These are phyloP conservation scores for Clonostachys rhizophaga DNA, from an alignment of 2,329 filamentous ascomycete genomes.

Conservation along the genomic window DNA sequence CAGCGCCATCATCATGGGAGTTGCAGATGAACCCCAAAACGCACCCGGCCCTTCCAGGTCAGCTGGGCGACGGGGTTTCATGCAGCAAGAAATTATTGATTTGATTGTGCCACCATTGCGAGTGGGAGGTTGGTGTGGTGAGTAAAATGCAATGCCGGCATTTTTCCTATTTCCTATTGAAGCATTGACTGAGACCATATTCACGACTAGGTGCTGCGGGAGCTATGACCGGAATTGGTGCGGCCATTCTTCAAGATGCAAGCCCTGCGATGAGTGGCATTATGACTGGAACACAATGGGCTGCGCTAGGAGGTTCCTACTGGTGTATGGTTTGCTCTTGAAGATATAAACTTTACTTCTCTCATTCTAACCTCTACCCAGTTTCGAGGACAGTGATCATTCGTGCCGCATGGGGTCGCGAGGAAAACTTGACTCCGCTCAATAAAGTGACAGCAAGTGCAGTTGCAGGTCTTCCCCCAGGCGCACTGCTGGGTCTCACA, in stretches of 20 bases:
- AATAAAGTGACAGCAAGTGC: constrained; percentile 66
- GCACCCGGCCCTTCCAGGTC: no score
- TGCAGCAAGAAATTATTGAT: constrained; percentile 36
- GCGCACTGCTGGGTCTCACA: not conserved
- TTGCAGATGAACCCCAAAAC: no score
- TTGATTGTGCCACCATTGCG: constrained; percentile 48
- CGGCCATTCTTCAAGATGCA: constrained; percentile 65
- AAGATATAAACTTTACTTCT: not conserved
- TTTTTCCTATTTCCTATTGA: constrained; percentile 1
- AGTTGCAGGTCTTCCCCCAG: constrained; percentile 51
- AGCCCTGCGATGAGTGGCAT: constrained; percentile 67
- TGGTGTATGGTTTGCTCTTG: constrained; percentile 51
- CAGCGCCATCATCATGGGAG: no score
- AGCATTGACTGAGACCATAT: constrained; percentile 9
- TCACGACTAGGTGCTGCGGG: constrained; percentile 49
- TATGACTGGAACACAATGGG: constrained; percentile 75
- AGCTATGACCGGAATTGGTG: constrained; percentile 59
- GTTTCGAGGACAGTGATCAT: constrained; percentile 43
- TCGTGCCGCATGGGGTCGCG: constrained; percentile 37
- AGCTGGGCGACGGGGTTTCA: constrained; percentile 20
- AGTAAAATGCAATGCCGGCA: not conserved
- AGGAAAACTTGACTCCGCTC: constrained; percentile 44
- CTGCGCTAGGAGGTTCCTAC: constrained; percentile 70
- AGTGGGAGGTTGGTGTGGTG: constrained; percentile 56
- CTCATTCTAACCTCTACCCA: constrained; percentile 15